These are phyloP conservation scores for Keqinozyma sinolaborantium DNA, from an alignment of 1,139 yeast species.

Conservation along the genomic window DNA sequence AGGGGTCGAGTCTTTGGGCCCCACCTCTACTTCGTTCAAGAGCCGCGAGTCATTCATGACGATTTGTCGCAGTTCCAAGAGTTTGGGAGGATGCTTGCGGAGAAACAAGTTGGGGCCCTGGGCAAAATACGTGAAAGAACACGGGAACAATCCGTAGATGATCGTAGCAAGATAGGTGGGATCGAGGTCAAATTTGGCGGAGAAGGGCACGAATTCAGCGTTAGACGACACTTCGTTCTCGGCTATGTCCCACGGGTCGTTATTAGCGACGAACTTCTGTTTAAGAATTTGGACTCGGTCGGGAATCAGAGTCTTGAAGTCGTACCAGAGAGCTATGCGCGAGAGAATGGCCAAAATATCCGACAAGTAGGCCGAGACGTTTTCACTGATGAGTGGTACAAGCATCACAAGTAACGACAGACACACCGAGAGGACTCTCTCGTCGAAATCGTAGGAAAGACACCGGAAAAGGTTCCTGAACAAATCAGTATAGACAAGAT, in stretches of 20 bases:
- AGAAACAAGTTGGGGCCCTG: conserved; percentile 31
- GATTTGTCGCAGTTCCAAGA: too few relatives aligned
- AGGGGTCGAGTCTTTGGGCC: conserved; percentile 7
- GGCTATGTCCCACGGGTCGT: conserved; percentile 14
- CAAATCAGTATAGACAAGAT: conserved; percentile 34
- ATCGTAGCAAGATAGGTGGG: conserved; percentile 32
- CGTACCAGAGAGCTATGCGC: conserved; percentile 35
- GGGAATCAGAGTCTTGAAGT: conserved; percentile 8
- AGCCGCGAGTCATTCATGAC: conserved; percentile 4
- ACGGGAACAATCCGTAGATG: conserved; percentile 62
- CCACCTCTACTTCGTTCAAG: conserved; percentile 5
- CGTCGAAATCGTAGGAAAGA: conserved; percentile 43
- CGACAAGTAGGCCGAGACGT: conserved; percentile 31
- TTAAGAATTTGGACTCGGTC: conserved; percentile 9
- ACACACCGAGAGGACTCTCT: conserved; percentile 38
- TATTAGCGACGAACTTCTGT: conserved; percentile 5
- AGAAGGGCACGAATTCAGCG: conserved; percentile 3
- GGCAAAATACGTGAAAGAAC: conserved; percentile 43
- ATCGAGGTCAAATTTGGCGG: conserved; percentile 15
- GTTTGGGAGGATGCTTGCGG: conserved; percentile 9
- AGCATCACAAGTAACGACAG: conserved; percentile 48
- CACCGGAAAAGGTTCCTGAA: conserved; percentile 40
- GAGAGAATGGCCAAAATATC: conserved; percentile 45
- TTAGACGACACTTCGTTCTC: conserved; percentile 5
- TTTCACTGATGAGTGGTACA: conserved; percentile 48